phyloP scores from a whole-genome alignment of 805 yeast genomes.

The Brettanomyces naardenensis region DNA sequence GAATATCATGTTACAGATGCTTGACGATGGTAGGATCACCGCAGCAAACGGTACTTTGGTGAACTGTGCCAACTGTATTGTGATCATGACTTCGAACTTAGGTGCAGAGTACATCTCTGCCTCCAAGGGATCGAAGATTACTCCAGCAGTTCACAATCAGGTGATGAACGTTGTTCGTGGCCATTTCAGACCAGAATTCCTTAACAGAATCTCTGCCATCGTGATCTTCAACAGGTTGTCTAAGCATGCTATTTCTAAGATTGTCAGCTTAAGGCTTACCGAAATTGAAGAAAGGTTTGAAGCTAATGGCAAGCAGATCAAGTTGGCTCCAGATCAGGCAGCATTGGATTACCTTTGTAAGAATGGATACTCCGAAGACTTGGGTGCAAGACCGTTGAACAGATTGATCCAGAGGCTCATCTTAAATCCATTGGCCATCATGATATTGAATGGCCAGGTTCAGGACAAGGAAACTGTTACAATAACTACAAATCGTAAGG shows the following conservation, averaged over 20 bases:
- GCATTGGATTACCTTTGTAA: conserved; percentile 79
- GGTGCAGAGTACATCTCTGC: conserved; percentile 87
- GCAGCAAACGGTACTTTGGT: conserved; percentile 91
- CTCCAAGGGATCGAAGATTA: conserved; percentile 52
- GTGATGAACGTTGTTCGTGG: conserved; percentile 79
- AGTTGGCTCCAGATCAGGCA: conserved; percentile 60
- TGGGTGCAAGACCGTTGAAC: conserved; percentile 96
- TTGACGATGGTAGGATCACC: conserved; percentile 95
- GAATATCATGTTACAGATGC: conserved; percentile 82
- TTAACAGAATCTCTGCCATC: conserved; percentile 90
- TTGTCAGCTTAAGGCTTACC: conserved; percentile 73
- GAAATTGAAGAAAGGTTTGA: conserved; percentile 86
- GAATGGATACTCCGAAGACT: conserved; percentile 83
- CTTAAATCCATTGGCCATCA: conserved; percentile 82
- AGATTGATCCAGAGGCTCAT: conserved; percentile 85
- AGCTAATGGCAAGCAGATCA: conserved; percentile 71
- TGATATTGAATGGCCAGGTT: conserved; percentile 79
- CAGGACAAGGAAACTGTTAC: conserved; percentile 81
- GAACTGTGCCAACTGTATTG: conserved; percentile 85
- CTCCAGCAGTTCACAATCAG: conserved; percentile 57
- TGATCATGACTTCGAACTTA: conserved; percentile 94
- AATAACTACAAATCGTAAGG: conserved; percentile 50
- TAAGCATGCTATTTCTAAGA: conserved; percentile 84
- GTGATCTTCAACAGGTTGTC: conserved; percentile 91
- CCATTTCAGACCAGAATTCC: conserved; percentile 96